A percentile compares a stretch with the other conserved stretches of the same genome.
These are phyloP conservation scores for Houttuynia cordata DNA, from an alignment of 164 flowering plant genomes.

Conservation along the genomic window DNA sequence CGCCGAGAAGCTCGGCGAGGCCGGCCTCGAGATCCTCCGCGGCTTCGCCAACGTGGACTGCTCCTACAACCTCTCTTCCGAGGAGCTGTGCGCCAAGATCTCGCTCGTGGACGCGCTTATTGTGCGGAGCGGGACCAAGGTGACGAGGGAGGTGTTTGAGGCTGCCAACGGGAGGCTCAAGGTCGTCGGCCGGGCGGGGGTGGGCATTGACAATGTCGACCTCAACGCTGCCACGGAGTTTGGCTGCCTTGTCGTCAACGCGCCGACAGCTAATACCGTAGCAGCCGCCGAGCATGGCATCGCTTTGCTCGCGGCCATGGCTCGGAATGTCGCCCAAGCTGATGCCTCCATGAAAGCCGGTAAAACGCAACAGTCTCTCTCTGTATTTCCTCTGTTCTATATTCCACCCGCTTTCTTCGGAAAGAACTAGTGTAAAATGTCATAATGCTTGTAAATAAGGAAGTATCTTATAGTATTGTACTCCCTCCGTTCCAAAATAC, in stretches of 20 bases:
- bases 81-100: conserved; percentile 55
- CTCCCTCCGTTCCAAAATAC: too few relatives aligned
- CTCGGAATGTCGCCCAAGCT: conserved; percentile 76
- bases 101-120: conserved; percentile 65
- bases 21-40: conserved; percentile 50
- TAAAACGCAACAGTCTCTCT: conserved; percentile 9
- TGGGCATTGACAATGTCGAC: conserved; percentile 94
- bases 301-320: conserved; percentile 73
- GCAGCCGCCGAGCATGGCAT: conserved; percentile 98
- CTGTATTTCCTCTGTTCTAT: not conserved
- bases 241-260: conserved; percentile 88
- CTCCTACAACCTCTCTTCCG: conserved; percentile 47
- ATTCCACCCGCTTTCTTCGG: not conserved
- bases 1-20: conserved; percentile 84
- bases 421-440: too few relatives aligned
- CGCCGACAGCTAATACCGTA: conserved; percentile 89
- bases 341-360: conserved; percentile 90
- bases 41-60: conserved; percentile 59
- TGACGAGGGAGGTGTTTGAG: conserved; percentile 66
- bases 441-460: too few relatives aligned
- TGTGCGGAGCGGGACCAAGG: conserved; percentile 91
- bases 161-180: conserved; percentile 64
- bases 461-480: too few relatives aligned
- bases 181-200: conserved; percentile 96
- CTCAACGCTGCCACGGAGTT: conserved; percentile 86